Conservation (phyloP, 805 yeast species). For the Candida anglica region DNA sequence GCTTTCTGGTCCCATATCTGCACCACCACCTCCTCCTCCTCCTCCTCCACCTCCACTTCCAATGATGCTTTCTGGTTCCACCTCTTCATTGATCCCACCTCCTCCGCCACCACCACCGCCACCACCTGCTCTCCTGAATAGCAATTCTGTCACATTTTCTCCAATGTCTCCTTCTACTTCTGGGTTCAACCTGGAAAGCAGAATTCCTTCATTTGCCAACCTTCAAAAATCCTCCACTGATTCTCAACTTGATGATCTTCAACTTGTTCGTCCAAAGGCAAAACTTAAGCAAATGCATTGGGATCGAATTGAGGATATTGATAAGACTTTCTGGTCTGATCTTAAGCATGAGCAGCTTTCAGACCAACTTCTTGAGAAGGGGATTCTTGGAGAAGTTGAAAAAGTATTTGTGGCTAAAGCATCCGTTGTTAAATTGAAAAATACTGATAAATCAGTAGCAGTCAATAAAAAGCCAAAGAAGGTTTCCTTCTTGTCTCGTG, state of each 20-base stretch:
- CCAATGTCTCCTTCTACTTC: too few relatives aligned
- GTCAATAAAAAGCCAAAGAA: slow-evolving; percentile 42
- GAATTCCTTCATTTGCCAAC: slow-evolving; percentile 1
- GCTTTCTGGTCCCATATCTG: neutral
- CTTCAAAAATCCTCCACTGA: neutral
- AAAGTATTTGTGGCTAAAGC: slow-evolving; percentile 84
- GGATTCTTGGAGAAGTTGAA: slow-evolving; percentile 82
- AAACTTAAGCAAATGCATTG: slow-evolving; percentile 94
- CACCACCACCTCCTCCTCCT: slow-evolving; percentile 3
- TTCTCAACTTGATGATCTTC: neutral
- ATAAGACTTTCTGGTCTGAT: slow-evolving; percentile 81
- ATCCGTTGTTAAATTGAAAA: slow-evolving; percentile 27
- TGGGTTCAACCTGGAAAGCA: too few relatives aligned
- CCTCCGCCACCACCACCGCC: too few relatives aligned
- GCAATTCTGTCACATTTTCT: too few relatives aligned
- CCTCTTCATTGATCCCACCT: too few relatives aligned
- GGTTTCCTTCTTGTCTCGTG: slow-evolving; percentile 71
- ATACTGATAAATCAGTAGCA: slow-evolving; percentile 22
- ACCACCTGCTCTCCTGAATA: too few relatives aligned
- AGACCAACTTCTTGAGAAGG: slow-evolving; percentile 65
- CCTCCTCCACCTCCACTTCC: slow-evolving; percentile 9
- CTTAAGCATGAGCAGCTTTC: slow-evolving; percentile 56
- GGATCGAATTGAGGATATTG: slow-evolving; percentile 86
- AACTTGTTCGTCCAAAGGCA: slow-evolving; percentile 53
- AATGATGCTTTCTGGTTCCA: slow-evolving; percentile 1